A percentile compares a stretch with the other conserved stretches of the same genome.
Evolutionary conservation across 169 alveolate genomes (phyloP).

Genomic region (Plasmodium falciparum): DNA sequence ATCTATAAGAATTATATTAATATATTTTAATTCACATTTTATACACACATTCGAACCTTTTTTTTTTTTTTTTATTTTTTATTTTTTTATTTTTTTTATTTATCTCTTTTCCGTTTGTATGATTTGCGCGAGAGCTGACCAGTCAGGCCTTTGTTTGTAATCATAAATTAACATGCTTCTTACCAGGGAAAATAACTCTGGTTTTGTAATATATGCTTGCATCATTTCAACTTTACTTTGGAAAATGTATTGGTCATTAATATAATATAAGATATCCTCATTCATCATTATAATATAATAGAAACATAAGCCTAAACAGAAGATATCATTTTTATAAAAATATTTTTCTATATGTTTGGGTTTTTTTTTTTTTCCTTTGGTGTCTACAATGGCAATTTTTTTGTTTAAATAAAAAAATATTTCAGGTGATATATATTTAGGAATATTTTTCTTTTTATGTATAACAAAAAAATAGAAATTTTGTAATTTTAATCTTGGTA

Average conservation of each 20-base stretch:
- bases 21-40: too few relatives aligned
- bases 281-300: conserved; percentile 59
- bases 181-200: conserved; percentile 17
- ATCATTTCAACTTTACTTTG: conserved; percentile 25
- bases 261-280: conserved; percentile 41
- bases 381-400: conserved; percentile 14
- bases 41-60: too few relatives aligned
- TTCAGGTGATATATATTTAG: conserved; percentile 70
- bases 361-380: conserved; percentile 12
- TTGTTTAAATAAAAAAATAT: conserved; percentile 24
- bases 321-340: conserved; percentile 38
- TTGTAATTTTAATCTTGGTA: conserved; percentile 30
- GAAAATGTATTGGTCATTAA: conserved; percentile 18
- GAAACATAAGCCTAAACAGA: conserved; percentile 62
- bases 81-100: too few relatives aligned
- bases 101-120: background rate
- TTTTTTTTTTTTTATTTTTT: too few relatives aligned
- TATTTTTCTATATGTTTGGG: conserved; percentile 26
- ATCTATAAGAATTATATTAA: too few relatives aligned
- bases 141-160: conserved; percentile 23
- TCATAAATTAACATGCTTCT: conserved; percentile 37
- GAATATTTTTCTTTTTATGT: conserved; percentile 23
- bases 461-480: conserved; percentile 48
- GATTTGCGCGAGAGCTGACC: conserved; percentile 9
- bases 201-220: conserved; percentile 17